Conservation (phyloP, 768 basidiomycete species). For the Hypholoma fasciculare region DNA sequence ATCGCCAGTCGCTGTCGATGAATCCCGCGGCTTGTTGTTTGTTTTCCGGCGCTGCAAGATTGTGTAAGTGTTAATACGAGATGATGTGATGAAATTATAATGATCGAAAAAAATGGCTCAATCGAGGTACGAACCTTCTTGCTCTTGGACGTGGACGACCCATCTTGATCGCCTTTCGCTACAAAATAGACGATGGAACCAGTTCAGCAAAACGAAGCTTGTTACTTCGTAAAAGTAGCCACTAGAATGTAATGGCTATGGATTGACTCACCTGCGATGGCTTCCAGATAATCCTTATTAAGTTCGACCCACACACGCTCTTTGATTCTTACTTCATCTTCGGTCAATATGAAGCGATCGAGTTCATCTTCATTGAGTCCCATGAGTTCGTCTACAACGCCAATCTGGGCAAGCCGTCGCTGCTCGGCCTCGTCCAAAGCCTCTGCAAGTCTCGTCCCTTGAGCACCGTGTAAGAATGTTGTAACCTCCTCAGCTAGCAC, state of each 20-base stretch:
- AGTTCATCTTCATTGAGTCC: constrained; percentile 93
- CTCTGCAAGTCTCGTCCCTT: constrained; percentile 56
- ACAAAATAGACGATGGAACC: constrained; percentile 24
- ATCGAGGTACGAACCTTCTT: constrained; percentile 73
- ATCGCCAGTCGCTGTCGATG: constrained; percentile 64
- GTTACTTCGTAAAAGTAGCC: neutral
- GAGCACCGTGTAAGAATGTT: constrained; percentile 59
- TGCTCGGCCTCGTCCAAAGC: constrained; percentile 72
- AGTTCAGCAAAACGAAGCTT: constrained; percentile 42
- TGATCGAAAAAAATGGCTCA: constrained; percentile 30
- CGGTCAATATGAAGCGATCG: constrained; percentile 73
- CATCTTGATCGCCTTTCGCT: constrained; percentile 73
- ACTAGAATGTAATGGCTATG: neutral
- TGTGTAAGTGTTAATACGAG: constrained; percentile 6
- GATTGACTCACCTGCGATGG: constrained; percentile 68
- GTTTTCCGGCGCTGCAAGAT: constrained; percentile 66
- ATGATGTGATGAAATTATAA: constrained; percentile 13
- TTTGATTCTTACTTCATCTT: constrained; percentile 82
- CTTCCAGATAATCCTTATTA: constrained; percentile 88
- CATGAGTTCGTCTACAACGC: constrained; percentile 59
- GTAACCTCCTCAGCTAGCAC: constrained; percentile 72
- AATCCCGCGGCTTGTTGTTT: constrained; percentile 64
- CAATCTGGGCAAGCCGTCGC: constrained; percentile 53
- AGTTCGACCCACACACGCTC: constrained; percentile 94
- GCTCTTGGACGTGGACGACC: constrained; percentile 47